Evolutionary conservation across 2,329 filamentous ascomycete genomes (phyloP), one percentile per base, ranked within the genome.

Genomic region (Neonectria punicea): DNA sequence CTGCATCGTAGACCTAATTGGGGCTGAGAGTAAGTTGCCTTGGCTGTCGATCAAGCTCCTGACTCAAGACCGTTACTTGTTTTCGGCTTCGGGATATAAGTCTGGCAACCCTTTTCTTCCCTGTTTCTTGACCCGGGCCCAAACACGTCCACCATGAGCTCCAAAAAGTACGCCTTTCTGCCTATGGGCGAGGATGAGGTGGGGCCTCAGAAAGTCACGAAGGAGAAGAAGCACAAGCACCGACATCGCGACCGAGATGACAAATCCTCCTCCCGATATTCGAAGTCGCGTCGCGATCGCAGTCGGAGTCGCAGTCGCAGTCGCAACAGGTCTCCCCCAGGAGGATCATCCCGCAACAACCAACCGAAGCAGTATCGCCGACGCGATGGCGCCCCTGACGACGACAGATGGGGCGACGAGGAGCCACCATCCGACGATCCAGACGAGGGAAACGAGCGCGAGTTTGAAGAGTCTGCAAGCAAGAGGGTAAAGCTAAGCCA

Each of bases 371-470:
- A 81, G 28, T 82, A 83, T 61, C 81, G 80, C 60, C 82, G 74
- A 75, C 78, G 79, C 76, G 77, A 80, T 68, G 66, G 78, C 70
- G 75, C 78, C 69, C 75, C 63, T 36, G 87, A 92, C 68, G 91
- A 94, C 53, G 91, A 94, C 74, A 84, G 92, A 58, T 97, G 93
- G 93, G 93, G 90, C 1, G 93, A 96, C 72, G 92, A 94, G 74
- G 92, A 93, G 71, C 82, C 82, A 28, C 76, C 78, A 0, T 83
- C 85, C 0, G 81, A 81, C 16, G 74, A 70, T 6, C 76, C 78
- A 5, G 82, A 80, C 11, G 79, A 80, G 11, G 83, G 82, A 4
- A 83, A 85, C 22, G 84, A 85, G 54, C 82, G 83, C 2, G 89
- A 92, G 16, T 91, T 92, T 53, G 81, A 86, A 49, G 89, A 92